Conservation (phyloP, 768 basidiomycete species). For the Mycena capillaripes region DNA sequence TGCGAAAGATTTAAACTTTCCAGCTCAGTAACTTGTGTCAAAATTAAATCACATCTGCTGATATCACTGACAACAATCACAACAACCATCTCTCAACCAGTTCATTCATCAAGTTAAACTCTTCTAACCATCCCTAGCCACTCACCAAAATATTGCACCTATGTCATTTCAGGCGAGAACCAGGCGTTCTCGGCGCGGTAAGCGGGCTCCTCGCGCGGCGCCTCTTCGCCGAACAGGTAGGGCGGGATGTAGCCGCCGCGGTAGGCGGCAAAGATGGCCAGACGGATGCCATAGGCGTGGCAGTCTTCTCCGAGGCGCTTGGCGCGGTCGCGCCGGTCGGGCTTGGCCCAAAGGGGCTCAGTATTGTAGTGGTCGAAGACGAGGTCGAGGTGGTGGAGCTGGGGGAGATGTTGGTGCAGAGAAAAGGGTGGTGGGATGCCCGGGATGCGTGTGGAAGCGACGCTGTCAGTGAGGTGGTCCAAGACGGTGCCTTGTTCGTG, state of each 20-base stretch:
- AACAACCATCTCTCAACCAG: not conserved
- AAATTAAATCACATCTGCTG: no score
- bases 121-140: not conserved
- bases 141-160: no score
- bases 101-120: slow-evolving; percentile 2
- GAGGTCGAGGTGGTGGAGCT: slow-evolving; percentile 14
- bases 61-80: not conserved
- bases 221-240: slow-evolving; percentile 17
- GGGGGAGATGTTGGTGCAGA: slow-evolving; percentile 9
- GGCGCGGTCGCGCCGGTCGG: no score
- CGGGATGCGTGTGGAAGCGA: slow-evolving; percentile 14
- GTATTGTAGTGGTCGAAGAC: not conserved
- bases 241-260: slow-evolving; percentile 13
- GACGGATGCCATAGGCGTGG: slow-evolving; percentile 2
- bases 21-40: no score
- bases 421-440: slow-evolving; percentile 4
- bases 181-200: no score
- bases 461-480: slow-evolving; percentile 7
- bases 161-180: no score
- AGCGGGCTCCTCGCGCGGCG: slow-evolving; percentile 7
- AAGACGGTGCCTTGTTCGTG: no score
- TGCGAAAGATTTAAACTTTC: no score
- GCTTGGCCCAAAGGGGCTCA: not conserved
- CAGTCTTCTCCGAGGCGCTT: no score
- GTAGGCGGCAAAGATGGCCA: slow-evolving; percentile 13